phyloP scores from a whole-genome alignment of 2,329 filamentous ascomycete genomes.

The Pseudogymnoascus sp. region DNA sequence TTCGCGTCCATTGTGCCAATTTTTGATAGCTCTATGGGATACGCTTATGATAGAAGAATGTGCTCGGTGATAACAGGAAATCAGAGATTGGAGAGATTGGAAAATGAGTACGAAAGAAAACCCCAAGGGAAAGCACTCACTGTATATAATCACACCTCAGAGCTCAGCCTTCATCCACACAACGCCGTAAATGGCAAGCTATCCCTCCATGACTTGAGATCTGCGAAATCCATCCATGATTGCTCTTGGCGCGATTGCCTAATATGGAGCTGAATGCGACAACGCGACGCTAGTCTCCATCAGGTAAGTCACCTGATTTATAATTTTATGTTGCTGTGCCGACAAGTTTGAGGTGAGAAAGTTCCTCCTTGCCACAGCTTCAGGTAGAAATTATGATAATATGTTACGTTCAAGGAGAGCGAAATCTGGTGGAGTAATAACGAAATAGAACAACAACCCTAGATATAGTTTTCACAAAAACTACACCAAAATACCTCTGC shows the following conservation, averaged over 20 bases:
- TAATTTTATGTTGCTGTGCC: neutral
- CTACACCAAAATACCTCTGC: neutral
- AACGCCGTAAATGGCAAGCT: neutral
- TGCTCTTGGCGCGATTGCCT: constrained; percentile 9
- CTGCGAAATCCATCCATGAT: neutral
- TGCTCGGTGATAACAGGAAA: neutral
- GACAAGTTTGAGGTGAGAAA: neutral
- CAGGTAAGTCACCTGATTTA: neutral
- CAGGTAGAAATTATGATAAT: neutral
- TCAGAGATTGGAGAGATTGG: neutral
- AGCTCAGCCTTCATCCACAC: neutral
- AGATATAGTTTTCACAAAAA: neutral
- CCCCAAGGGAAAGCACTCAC: neutral
- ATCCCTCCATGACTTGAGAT: constrained; percentile 1
- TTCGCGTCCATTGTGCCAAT: neutral
- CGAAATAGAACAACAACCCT: neutral
- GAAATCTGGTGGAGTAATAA: neutral
- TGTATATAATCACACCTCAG: neutral
- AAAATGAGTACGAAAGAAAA: neutral
- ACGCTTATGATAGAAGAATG: neutral
- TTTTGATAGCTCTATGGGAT: neutral
- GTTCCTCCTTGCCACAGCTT: neutral
- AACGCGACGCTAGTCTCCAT: neutral
- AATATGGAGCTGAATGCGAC: constrained; percentile 8
- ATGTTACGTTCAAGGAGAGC: neutral